Base-by-base conservation (phyloP, 73 alveolate species). In the Effrenium voratum region DNA sequence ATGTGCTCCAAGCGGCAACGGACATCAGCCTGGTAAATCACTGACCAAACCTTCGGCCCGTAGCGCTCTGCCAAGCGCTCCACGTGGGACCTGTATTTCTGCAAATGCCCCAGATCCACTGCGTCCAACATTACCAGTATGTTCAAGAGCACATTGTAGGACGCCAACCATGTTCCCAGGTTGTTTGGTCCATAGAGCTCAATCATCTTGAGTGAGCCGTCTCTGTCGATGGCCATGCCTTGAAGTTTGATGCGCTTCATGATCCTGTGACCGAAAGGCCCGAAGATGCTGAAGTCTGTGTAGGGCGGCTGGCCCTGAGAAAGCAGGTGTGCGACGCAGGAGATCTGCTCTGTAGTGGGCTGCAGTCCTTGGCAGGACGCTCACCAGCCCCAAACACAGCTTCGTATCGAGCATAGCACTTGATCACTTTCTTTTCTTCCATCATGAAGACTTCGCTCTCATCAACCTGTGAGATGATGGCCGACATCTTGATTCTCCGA, bases 21-120 rank as follows among this genome's bases (percentile, higher is more conserved):
- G n/a, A 52, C 79, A 40, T 83, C 93, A 5, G 75, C 93, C n/a
- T 75, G 85, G 52, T 75, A 8, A 13, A 75, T n/a, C 38, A 75
- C 0, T 12, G 26, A 19, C 91, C 68, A 26, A 0, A 38, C 45
- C 91, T 2, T 79, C 30, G 13, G 70, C 5, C 91, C 91, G 10
- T 43, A 79, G 16, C 91, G 63, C 16, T 46, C 68, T 10, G 6
- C 70, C 24, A 32, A 28, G 13, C 44, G 10, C 68, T 45, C 91
- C 15, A 79, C 15, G 38, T 6, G 0, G 34, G 36, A 12, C 26
- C 68, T 28, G 91, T 79, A 43, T 41, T 44, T 28, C 40, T 15
- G 45, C 15, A 79, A 16, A 0, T 15, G 45, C 16, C 70, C 91
- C 41, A 79, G 40, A 46, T 46, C 60, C 40, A 45, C 91, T 19